Base-by-base conservation (phyloP, 1,284 basidiomycete genomes). In the Cystobasidiaceae sp. region DNA sequence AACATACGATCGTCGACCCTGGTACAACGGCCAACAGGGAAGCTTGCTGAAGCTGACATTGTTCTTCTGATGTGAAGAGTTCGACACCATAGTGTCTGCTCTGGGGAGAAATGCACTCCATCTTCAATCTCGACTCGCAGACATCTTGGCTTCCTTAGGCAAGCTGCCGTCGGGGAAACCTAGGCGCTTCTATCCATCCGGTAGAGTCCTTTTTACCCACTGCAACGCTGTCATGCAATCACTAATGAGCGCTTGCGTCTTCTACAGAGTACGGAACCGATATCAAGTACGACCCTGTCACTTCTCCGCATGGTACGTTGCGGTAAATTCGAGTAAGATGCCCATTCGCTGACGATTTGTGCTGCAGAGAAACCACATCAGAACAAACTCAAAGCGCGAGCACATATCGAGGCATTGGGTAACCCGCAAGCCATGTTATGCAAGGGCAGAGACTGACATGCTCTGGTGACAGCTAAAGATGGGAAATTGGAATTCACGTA, bases 301-400 rank as follows among this genome's bases (percentile, higher is more conserved):
- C 66, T 50, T 67, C 66, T 15, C 66, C 66, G 11, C 52, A 62
- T 57, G 61, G 61, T 64, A 23, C 21, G 60, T 15, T 33, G 19
- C 37, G 28, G 11, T 32, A 3, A 30, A 17, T 13, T 33, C 23
- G 5, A 3, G 17, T 19, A 11, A 11, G 21, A 9, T 23, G 28
- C 15, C 7, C 33, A 21, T 46, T 46, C 11, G 4, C 28, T 23
- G 15, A 33, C 37, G 9, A 4, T 17, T 41, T 7, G 30, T 17
- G 15, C 25, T n/a, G 19, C 52, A 64, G 66, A 67, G 46, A 63
- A 57, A 33, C 66, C 66, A 32, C 66, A 67, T 44, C 66, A 67
- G 60, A 67, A 67, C 51, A 67, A 67, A 60, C 66, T 67, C 43
- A 62, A 63, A 49, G 57, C 61, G 37, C 60, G 66, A 34, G 66